phyloP scores from a whole-genome alignment of 345 rosid species.

The Eucalyptus virginea region DNA sequence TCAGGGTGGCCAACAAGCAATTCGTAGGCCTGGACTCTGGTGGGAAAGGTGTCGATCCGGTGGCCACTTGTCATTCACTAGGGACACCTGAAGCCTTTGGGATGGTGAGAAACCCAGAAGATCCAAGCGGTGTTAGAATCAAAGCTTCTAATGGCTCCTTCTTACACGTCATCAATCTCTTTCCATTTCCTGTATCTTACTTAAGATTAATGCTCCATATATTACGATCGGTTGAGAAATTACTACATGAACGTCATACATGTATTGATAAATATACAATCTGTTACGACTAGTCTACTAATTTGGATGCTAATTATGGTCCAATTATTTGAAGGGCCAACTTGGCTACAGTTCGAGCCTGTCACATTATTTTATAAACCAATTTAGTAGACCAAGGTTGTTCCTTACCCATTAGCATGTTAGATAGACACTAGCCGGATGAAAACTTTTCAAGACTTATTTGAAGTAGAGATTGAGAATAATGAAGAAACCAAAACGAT shows the following conservation, averaged over 20 bases:
- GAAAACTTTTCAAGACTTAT: not conserved
- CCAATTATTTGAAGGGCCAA: not conserved
- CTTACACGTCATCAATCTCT: slow-evolving; percentile 13
- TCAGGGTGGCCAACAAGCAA: slow-evolving; percentile 28
- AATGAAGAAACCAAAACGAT: too few species aligned
- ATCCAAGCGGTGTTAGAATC: slow-evolving; percentile 27
- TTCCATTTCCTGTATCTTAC: not conserved
- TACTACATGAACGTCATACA: not conserved
- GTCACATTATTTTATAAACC: not conserved
- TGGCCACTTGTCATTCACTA: slow-evolving; percentile 8
- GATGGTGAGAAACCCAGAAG: slow-evolving; percentile 15
- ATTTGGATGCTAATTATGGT: not conserved
- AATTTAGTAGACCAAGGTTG: not conserved
- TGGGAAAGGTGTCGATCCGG: slow-evolving; percentile 9
- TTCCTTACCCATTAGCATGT: not conserved
- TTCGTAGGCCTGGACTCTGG: slow-evolving; percentile 23
- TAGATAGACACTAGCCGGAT: not conserved
- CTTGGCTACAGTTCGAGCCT: not conserved
- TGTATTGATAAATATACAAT: not conserved
- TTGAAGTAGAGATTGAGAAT: not conserved
- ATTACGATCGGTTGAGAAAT: not conserved
- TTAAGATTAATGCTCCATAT: not conserved
- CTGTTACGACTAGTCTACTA: not conserved
- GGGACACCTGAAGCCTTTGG: slow-evolving; percentile 20
- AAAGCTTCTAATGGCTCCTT: slow-evolving; percentile 35